Base-by-base conservation (phyloP, 495 filamentous ascomycete species). In the Articulospora tetracladia region DNA sequence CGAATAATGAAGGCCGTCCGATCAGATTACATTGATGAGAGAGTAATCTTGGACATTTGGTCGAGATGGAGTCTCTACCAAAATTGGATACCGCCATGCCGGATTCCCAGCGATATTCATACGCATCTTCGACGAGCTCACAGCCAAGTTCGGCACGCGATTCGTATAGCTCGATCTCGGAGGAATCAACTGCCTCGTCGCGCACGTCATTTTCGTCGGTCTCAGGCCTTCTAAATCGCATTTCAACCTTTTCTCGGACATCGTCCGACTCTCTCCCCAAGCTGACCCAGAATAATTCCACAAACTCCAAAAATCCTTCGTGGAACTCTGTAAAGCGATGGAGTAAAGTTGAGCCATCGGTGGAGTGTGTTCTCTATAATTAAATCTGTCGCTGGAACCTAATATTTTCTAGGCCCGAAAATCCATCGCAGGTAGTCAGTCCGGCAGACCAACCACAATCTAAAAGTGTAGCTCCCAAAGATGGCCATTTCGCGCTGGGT, bases 161-260 rank as follows among this genome's bases (percentile, higher is more conserved):
- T 52, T 62, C 59, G 2, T 62, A 57, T 26, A n/a, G 39, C 8
- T 62, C 59, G 10, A 57, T 46, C 3, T 49, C 44, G 27, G 52
- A 51, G 13, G 39, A 20, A 34, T 26, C 22, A 10, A 28, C 50
- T 23, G 27, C 1, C 12, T 55, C 58, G 6, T 4, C 28, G 17
- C 23, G 53, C 25, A 62, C 52, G 1, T 62, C 59, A 23, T 57
- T 57, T 52, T 53, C 55, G 15, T 54, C 55, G 7, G 36, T 53
- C 11, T n/a, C 60, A 25, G 60, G 53, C 3, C 20, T 39, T 20
- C 46, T 61, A 22, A 44, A 13, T 6, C 55, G 53, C 22, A 32
- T 58, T 12, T 53, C 54, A 28, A 58, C 53, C 34, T 62, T 62
- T 47, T 58, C 60, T 2, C 36, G 60, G 20, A 58, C 60, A 17